A percentile compares a stretch with the other conserved stretches of the same genome.
phyloP scores from a whole-genome alignment of 2,329 filamentous ascomycete species.

The Cladosporium sp. region DNA sequence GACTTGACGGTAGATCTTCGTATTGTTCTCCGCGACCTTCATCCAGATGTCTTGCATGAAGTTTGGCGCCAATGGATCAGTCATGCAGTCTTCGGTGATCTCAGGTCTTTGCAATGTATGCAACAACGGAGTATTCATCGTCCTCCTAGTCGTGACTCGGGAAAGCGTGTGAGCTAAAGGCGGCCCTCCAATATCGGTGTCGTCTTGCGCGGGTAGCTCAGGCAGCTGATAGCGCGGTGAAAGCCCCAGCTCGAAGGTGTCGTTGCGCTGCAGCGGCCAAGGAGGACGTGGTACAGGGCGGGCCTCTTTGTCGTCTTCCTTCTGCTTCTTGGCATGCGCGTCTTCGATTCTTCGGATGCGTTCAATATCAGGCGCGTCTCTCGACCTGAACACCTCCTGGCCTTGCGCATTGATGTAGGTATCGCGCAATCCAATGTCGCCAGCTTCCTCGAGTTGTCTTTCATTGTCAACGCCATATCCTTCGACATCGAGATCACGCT shows the following conservation, averaged over 20 bases:
- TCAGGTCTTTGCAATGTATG: conserved; percentile 68
- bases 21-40: conserved; percentile 86
- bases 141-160: conserved; percentile 40
- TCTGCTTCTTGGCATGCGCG: conserved; percentile 12
- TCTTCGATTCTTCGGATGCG: conserved; percentile 35
- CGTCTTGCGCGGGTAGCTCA: conserved; percentile 65
- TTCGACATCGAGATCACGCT: conserved; percentile 70
- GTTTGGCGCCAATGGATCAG: conserved; percentile 73
- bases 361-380: conserved; percentile 60
- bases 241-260: conserved; percentile 65
- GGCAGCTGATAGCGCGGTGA: conserved; percentile 66
- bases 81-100: conserved; percentile 90
- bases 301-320: conserved; percentile 31
- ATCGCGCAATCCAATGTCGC: conserved; percentile 28
- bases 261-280: conserved; percentile 45
- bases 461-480: conserved; percentile 76
- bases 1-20: conserved; percentile 85
- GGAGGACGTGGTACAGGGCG: conserved; percentile 26
- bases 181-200: conserved; percentile 78
- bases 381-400: conserved; percentile 67
- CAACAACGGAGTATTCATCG: conserved; percentile 32
- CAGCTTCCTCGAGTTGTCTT: conserved; percentile 39
- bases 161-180: conserved; percentile 53
- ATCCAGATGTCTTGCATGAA: conserved; percentile 92
- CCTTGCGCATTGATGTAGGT: conserved; percentile 56